Conservation (phyloP, 768 basidiomycete species). For the Cytidiella melzeri region DNA sequence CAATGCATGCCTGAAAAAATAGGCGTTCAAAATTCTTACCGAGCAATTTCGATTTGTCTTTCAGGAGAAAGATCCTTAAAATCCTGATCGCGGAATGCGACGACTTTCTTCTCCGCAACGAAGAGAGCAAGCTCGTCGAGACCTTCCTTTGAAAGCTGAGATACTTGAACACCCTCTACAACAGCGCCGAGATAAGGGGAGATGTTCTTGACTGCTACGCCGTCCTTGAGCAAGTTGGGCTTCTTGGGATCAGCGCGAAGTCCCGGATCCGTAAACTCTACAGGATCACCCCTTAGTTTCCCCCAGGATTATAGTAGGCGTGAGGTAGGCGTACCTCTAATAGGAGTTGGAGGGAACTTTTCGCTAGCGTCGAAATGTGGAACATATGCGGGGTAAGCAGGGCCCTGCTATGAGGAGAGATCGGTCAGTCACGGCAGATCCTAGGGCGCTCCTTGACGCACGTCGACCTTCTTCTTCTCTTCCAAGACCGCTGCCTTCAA, state of each 20-base stretch:
- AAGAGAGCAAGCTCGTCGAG: constrained; percentile 31
- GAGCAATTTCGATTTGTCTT: constrained; percentile 44
- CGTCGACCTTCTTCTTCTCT: constrained; percentile 5
- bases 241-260: constrained; percentile 43
- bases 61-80: constrained; percentile 53
- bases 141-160: constrained; percentile 43
- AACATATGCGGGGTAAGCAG: constrained; percentile 44
- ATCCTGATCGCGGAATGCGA: constrained; percentile 55
- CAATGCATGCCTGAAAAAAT: background rate
- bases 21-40: background rate
- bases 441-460: background rate
- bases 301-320: background rate
- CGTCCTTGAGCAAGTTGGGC: constrained; percentile 40
- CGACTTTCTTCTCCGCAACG: constrained; percentile 46
- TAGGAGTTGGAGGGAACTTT: constrained; percentile 44
- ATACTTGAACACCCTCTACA: constrained; percentile 45
- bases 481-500: background rate
- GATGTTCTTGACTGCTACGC: constrained; percentile 33
- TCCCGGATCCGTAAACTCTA: constrained; percentile 40
- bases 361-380: constrained; percentile 41
- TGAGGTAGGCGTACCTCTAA: constrained; percentile 32
- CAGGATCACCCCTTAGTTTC: background rate
- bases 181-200: constrained; percentile 50
- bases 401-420: constrained; percentile 25
- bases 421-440: background rate